phyloP scores from a whole-genome alignment of 768 basidiomycete species.

The Tylopilus vinaceipallidus region DNA sequence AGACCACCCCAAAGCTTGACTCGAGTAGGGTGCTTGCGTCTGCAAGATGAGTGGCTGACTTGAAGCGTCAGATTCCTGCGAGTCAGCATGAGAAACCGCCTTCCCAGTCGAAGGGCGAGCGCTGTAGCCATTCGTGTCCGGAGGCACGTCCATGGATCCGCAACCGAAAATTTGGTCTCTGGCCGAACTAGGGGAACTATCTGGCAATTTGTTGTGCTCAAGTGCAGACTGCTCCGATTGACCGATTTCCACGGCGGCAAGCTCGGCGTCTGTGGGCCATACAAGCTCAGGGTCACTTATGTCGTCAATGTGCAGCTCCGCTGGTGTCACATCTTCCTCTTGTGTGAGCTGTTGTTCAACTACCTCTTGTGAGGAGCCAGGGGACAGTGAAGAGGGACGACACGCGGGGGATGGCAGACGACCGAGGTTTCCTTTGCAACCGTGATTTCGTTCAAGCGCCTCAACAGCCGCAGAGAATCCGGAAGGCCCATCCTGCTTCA shows the following conservation, averaged over 20 bases:
- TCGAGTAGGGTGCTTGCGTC: conserved; percentile 55
- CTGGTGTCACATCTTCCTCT: conserved; percentile 21
- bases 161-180: conserved; percentile 17
- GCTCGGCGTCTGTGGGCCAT: conserved; percentile 28
- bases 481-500: conserved; percentile 5
- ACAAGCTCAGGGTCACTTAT: conserved; percentile 20
- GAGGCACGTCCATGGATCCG: conserved; percentile 24
- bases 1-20: conserved; percentile 35
- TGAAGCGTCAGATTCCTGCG: conserved; percentile 19
- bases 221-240: not conserved
- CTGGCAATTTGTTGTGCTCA: not conserved
- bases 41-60: conserved; percentile 39
- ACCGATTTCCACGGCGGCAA: not conserved
- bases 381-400: conserved; percentile 26
- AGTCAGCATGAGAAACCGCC: not conserved
- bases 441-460: conserved; percentile 16
- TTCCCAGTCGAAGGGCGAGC: not conserved
- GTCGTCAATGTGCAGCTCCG: conserved; percentile 8
- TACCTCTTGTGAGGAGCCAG: conserved; percentile 38
- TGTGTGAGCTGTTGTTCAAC: conserved; percentile 53
- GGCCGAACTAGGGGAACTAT: conserved; percentile 1
- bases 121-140: not conserved
- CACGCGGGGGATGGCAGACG: conserved; percentile 5
- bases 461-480: conserved; percentile 17
- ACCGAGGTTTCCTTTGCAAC: conserved; percentile 1